Percentiles rank a stretch among this genome's conserved stretches.
Conservation (phyloP, 176 grass and related monocot genomes). For the Oryza glaberrima region DNA sequence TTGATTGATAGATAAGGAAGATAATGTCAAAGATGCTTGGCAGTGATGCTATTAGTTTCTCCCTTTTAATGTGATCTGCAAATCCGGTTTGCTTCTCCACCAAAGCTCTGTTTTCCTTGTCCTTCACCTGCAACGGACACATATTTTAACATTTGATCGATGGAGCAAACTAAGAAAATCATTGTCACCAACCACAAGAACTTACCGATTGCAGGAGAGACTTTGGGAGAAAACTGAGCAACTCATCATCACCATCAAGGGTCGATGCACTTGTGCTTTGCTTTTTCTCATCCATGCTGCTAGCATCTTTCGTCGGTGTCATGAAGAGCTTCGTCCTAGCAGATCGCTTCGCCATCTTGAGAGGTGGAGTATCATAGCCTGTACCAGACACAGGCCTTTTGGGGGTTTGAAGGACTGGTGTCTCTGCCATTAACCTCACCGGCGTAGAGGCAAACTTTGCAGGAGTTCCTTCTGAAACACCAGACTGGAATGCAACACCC, state of each 20-base stretch:
- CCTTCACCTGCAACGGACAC: constrained; percentile 58
- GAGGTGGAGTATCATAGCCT: constrained; percentile 35
- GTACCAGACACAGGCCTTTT: constrained; percentile 50
- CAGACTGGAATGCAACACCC: constrained; percentile 20
- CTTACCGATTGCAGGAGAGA: constrained; percentile 77
- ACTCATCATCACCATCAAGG: constrained; percentile 32
- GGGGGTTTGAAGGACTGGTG: constrained; percentile 61
- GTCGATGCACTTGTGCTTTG: constrained; percentile 24
- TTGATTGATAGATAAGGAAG: constrained; percentile 67
- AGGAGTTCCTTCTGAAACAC: constrained; percentile 61
- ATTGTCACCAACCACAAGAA: neutral
- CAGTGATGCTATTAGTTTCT: constrained; percentile 69
- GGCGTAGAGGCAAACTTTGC: constrained; percentile 68
- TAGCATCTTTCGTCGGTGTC: constrained; percentile 61
- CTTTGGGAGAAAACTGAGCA: constrained; percentile 72
- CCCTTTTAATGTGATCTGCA: constrained; percentile 57
- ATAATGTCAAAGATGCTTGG: constrained; percentile 68
- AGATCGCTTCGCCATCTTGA: constrained; percentile 50
- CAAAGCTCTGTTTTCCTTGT: constrained; percentile 65
- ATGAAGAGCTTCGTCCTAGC: constrained; percentile 72
- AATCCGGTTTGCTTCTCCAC: constrained; percentile 55
- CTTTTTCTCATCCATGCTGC: constrained; percentile 30
- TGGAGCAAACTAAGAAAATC: neutral
- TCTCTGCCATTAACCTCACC: constrained; percentile 53
- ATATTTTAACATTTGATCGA: constrained; percentile 26